These are phyloP conservation scores for Capronia americana DNA, from an alignment of 2,329 filamentous ascomycete genomes.

Conservation along the genomic window DNA sequence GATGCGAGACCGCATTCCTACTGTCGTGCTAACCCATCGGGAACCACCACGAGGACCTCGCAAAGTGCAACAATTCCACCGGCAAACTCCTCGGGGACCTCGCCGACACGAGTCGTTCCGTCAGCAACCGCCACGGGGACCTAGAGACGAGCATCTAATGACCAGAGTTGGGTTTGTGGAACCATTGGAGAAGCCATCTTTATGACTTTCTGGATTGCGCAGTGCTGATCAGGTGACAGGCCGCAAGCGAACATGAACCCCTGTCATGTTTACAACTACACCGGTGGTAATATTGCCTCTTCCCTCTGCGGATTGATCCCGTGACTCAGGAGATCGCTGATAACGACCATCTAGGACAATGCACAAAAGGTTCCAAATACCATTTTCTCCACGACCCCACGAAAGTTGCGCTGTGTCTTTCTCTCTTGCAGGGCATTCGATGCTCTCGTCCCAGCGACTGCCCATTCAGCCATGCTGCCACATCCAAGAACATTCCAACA, in stretches of 20 bases:
- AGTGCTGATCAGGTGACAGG: background rate
- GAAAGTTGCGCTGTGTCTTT: slow-evolving; percentile 90
- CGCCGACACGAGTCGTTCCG: background rate
- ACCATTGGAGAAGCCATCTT: background rate
- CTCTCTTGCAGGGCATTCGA: slow-evolving; percentile 77
- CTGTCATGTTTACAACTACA: slow-evolving; percentile 22
- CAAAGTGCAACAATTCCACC: background rate
- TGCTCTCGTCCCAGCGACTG: slow-evolving; percentile 62
- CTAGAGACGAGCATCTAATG: background rate
- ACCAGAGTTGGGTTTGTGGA: background rate
- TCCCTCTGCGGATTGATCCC: background rate
- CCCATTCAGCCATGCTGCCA: background rate
- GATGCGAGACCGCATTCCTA: background rate
- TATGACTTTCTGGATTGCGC: background rate
- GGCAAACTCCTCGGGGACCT: background rate
- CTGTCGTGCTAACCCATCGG: background rate
- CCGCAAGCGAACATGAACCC: background rate
- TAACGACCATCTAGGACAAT: slow-evolving; percentile 69
- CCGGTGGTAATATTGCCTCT: slow-evolving; percentile 14
- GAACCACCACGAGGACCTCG: background rate
- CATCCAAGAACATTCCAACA: slow-evolving; percentile 1
- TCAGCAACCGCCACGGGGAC: background rate
- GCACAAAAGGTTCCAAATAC: slow-evolving; percentile 79
- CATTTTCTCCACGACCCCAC: slow-evolving; percentile 81
- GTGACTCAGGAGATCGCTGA: background rate